A percentile compares a stretch with the other conserved stretches of the same genome.
Conservation (phyloP, 768 basidiomycete genomes). For the Omphalotus guepiniiformis region DNA sequence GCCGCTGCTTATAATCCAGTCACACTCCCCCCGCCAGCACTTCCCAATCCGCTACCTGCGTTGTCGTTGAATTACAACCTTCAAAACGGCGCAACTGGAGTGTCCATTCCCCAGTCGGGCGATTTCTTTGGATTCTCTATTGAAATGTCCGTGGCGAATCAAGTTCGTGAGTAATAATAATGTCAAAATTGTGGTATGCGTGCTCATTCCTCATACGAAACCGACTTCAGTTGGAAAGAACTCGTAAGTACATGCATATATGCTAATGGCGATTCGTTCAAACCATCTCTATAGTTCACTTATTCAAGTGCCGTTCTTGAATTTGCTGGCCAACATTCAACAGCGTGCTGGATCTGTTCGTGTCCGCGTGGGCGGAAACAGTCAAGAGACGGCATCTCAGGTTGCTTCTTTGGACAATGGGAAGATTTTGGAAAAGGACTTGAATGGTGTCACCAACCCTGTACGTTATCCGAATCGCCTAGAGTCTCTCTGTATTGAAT, state of each 20-base stretch:
- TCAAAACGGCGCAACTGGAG: constrained; percentile 26
- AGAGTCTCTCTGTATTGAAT: not conserved
- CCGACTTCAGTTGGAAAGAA: constrained; percentile 42
- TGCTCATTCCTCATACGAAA: not conserved
- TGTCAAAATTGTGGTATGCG: not conserved
- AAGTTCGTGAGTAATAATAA: constrained; percentile 40
- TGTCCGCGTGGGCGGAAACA: constrained; percentile 56
- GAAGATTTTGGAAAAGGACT: constrained; percentile 37
- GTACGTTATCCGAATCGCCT: constrained; percentile 14
- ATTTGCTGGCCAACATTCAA: constrained; percentile 49
- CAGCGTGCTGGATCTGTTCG: constrained; percentile 44
- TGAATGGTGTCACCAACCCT: constrained; percentile 18
- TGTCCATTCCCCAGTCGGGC: constrained; percentile 35
- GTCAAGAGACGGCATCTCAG: constrained; percentile 44
- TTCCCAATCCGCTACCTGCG: constrained; percentile 41
- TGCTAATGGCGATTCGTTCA: constrained; percentile 13
- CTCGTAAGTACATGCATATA: constrained; percentile 27
- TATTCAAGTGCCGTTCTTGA: constrained; percentile 46
- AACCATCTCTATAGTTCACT: constrained; percentile 15
- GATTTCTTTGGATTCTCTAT: constrained; percentile 54
- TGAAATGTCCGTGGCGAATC: constrained; percentile 59
- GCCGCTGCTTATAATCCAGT: constrained; percentile 53
- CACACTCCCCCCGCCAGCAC: constrained; percentile 43
- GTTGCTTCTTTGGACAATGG: constrained; percentile 34
- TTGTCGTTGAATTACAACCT: constrained; percentile 45